Evolutionary conservation across 2,329 filamentous ascomycete genomes (phyloP), one percentile per base, ranked within the genome.

Genomic region (Arthrinium phaeospermum): DNA sequence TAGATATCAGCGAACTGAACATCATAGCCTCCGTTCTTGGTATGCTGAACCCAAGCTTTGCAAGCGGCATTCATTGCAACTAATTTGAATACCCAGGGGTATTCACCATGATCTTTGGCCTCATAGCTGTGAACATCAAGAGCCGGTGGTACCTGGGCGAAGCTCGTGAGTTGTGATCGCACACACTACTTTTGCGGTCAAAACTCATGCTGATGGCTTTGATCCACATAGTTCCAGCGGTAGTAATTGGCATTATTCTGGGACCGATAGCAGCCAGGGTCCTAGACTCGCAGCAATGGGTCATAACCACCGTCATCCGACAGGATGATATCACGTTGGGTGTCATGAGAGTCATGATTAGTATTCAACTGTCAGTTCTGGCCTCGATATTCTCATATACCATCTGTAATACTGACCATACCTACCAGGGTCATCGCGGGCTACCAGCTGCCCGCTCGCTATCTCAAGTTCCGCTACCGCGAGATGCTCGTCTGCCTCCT

Each of bases 381-480:
- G 37, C 37, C 37, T 37, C 37, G 37, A 37, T 4, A 1, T 10
- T 10, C 37, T 37, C 37, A 37, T 37, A 4, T 37, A 4, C 4
- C 37, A 10, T 37, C 37, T 37, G 37, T 7, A 3, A 37, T 37
- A 37, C 37, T 41, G 7, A 41, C 37, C 37, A 19, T 22, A 5
- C 12, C 16, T 16, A 27, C 6, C 16, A 68, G 64, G 0, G 64
- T 91, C 47, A 91, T 91, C 72, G 89, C 88, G 1, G 90, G 90
- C 24, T 91, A 88, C 75, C 88, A 91, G 75, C 81, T 91, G 0
- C 90, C 90, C 0, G 87, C 87, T 53, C 86, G 85, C 76, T 91
- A 91, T 77, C 81, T 86, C 49, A 78, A 80, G 71, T 76, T 79
- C 1, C 85, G 85, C 1, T 87, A 85, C 81, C 87, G 85, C 71